Evolutionary conservation across 352 stramenopile species (phyloP).

Genomic region (Phytophthora melonis): DNA sequence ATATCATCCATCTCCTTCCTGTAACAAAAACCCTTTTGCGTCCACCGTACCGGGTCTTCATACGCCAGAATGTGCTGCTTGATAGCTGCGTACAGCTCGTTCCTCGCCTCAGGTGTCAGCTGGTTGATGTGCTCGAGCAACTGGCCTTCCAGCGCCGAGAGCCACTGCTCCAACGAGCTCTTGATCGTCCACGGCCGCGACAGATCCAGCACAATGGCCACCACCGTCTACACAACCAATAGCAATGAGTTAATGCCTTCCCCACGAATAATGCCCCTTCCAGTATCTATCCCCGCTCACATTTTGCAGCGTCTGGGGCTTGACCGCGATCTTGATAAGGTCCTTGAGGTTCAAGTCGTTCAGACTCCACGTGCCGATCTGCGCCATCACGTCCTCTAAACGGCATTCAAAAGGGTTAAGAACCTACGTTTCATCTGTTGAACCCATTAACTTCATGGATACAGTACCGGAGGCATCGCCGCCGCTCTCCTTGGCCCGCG

Average conservation of each 20-base stretch:
- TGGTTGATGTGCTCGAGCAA: slow-evolving; percentile 80
- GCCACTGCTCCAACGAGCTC: slow-evolving; percentile 82
- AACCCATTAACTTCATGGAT: background rate
- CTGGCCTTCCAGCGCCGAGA: slow-evolving; percentile 75
- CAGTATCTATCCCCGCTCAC: slow-evolving; percentile 20
- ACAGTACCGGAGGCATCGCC: slow-evolving; percentile 51
- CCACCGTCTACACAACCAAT: slow-evolving; percentile 57
- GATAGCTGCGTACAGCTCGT: slow-evolving; percentile 65
- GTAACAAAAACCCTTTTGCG: background rate
- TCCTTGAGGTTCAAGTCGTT: slow-evolving; percentile 77
- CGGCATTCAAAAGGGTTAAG: slow-evolving; percentile 10
- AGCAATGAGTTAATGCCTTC: background rate
- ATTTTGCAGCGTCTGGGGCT: slow-evolving; percentile 62
- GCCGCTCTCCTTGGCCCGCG: slow-evolving; percentile 61
- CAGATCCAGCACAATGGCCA: slow-evolving; percentile 74
- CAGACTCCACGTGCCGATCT: slow-evolving; percentile 81
- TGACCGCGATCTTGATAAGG: slow-evolving; percentile 74
- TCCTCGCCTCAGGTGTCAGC: slow-evolving; percentile 55
- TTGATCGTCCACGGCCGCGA: slow-evolving; percentile 87
- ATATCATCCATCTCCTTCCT: background rate
- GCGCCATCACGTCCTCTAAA: slow-evolving; percentile 77
- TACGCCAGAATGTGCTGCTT: slow-evolving; percentile 84
- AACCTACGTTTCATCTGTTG: background rate
- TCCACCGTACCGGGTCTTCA: slow-evolving; percentile 69
- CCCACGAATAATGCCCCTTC: no score